A percentile compares a stretch with the other conserved stretches of the same genome.
These are phyloP conservation scores for Beta lomatogona DNA, from an alignment of 179 eudicot genomes.

Conservation along the genomic window DNA sequence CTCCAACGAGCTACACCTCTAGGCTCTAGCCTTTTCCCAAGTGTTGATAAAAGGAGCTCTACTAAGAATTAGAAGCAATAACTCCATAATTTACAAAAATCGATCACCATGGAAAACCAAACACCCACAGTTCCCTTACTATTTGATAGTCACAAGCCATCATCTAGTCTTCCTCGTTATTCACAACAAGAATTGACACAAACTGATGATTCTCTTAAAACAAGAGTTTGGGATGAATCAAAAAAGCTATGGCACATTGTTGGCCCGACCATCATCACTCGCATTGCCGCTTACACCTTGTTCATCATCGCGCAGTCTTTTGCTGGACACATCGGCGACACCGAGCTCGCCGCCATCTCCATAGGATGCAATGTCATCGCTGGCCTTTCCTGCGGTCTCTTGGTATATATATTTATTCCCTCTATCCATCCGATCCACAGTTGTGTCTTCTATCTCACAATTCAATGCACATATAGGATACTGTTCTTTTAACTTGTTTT, in stretches of 20 bases:
- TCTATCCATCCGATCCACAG: background rate
- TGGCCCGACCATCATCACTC: constrained; percentile 27
- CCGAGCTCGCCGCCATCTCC: constrained; percentile 28
- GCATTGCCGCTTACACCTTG: constrained; percentile 16
- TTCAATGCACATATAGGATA: too few relatives aligned
- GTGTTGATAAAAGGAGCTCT: too few relatives aligned
- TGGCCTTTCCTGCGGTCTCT: constrained; percentile 18
- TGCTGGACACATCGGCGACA: constrained; percentile 30
- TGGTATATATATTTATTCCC: constrained; percentile 11
- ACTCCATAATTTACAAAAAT: too few relatives aligned
- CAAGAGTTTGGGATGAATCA: constrained; percentile 22
- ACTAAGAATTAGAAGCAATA: too few relatives aligned
- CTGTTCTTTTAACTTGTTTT: too few relatives aligned
- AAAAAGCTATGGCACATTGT: constrained; percentile 33
- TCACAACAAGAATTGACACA: too few relatives aligned
- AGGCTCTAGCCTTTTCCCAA: too few relatives aligned
- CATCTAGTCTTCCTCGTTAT: background rate
- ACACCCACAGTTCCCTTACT: too few relatives aligned
- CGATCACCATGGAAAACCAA: too few relatives aligned
- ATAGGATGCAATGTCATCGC: constrained; percentile 22
- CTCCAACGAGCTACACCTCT: too few relatives aligned
- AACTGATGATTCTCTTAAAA: background rate
- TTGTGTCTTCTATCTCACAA: too few relatives aligned
- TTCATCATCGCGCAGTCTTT: constrained; percentile 19
- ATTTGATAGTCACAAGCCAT: background rate